Evolutionary conservation across 805 yeast genomes (phyloP).

Genomic region (Wickerhamomyces chambardii): DNA sequence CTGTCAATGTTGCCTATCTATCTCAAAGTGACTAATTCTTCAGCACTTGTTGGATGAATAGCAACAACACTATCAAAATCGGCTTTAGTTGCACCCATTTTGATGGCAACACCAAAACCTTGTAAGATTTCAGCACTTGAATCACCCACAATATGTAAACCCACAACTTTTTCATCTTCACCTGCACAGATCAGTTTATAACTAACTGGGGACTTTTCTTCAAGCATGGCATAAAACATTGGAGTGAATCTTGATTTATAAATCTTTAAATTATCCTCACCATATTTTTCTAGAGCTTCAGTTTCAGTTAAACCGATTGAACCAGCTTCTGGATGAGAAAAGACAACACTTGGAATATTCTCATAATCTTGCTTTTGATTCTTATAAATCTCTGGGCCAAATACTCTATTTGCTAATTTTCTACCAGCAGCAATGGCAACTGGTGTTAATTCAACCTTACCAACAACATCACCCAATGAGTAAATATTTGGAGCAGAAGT

Average conservation of each 20-base stretch:
- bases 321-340: slow-evolving; percentile 97
- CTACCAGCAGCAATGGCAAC: slow-evolving; percentile 99
- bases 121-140: slow-evolving; percentile 86
- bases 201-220: slow-evolving; percentile 72
- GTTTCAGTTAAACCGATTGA: slow-evolving; percentile 80
- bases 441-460: slow-evolving; percentile 91
- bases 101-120: slow-evolving; percentile 97
- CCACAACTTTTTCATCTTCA: slow-evolving; percentile 85
- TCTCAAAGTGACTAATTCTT: slow-evolving; percentile 78
- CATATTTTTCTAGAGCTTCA: slow-evolving; percentile 71
- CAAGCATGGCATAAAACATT: slow-evolving; percentile 88
- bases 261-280: slow-evolving; percentile 69
- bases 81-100: slow-evolving; percentile 98
- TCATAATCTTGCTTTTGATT: slow-evolving; percentile 76
- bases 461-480: slow-evolving; percentile 92
- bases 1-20: too few species aligned
- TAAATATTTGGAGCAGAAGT: slow-evolving; percentile 64
- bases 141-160: slow-evolving; percentile 91
- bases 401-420: slow-evolving; percentile 82
- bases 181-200: slow-evolving; percentile 81
- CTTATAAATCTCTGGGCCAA: slow-evolving; percentile 67
- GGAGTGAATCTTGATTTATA: slow-evolving; percentile 80
- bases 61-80: slow-evolving; percentile 97
- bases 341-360: slow-evolving; percentile 92
- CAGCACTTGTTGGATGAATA: slow-evolving; percentile 97